Evolutionary conservation across 768 basidiomycete genomes (phyloP), one percentile per base, ranked within the genome.

Genomic region (Naganishia randhawae): DNA sequence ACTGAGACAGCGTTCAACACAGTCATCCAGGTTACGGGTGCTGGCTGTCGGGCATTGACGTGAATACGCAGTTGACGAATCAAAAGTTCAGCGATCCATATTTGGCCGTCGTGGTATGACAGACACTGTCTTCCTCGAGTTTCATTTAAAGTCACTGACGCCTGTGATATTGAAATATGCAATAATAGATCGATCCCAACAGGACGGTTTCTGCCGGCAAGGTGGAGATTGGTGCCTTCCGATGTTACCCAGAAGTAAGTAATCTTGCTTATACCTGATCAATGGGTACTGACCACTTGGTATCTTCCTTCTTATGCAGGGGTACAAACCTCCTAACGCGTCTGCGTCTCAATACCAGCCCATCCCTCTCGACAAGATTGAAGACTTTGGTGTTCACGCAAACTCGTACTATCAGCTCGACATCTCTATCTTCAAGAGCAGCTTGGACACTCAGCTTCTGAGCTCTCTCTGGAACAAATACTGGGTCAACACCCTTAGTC

Each of bases 11-110:
- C 5, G 33, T 11, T 8, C 25, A 13, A 25, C 37, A 63, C 45
- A 78, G 77, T 17, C 96, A 99, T 82, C 96, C 96, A 6, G 96
- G 96, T 16, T 99, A 98, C 77, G 96, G 96, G 19, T 99, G 96
- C 80, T 99, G 96, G 96, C 82, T 99, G 10, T 97, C 94, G 14
- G 96, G 96, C 29, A 98, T 99, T 81, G 96, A 99, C 75, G 96
- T 98, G 68, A 91, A 89, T 77, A 99, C 96, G 0, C 96, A 99
- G 77, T 85, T 90, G 82, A 92, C 87, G 75, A 94, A 97, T 78
- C 95, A 99, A 76, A 89, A 88, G 75, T 93, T 86, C 82, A 89
- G 90, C 79, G 95, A 99, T 80, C 95, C 95, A 2, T 99, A 97
- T 77, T 87, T 98, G 33, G 95, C 95, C 10, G 91, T 99, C 37